Evolutionary conservation across 2,329 filamentous ascomycete genomes (phyloP).

Genomic region (Drechslerella coelobrocha): DNA sequence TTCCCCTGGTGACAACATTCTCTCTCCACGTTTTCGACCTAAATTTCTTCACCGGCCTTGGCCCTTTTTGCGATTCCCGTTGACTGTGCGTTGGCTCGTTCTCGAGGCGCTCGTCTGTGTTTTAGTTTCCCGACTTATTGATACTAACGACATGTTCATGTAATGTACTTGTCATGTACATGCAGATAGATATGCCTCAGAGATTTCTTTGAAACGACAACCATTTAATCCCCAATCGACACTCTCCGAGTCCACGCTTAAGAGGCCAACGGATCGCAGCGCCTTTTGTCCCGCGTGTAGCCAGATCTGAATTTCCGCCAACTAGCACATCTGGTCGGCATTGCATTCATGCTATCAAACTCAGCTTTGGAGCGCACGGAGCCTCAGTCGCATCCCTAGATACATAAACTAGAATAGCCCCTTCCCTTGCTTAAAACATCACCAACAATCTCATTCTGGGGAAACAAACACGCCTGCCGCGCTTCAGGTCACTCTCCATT

Average conservation of each 20-base stretch:
- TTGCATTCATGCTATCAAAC: conserved; percentile 35
- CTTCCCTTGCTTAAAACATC: conserved; percentile 32
- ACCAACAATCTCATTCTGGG: conserved; percentile 13
- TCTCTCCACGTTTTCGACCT: conserved; percentile 7
- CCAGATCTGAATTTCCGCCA: conserved; percentile 24
- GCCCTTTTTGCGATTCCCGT: conserved; percentile 4
- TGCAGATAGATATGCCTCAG: conserved; percentile 42
- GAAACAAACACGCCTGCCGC: conserved; percentile 7
- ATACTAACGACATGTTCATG: conserved; percentile 36
- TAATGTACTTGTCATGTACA: conserved; percentile 8
- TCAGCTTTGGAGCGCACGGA: conserved; percentile 33
- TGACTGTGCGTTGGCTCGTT: conserved; percentile 28
- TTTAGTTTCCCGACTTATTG: conserved; percentile 17
- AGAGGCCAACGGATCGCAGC: conserved; percentile 12
- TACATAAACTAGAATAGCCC: conserved; percentile 24
- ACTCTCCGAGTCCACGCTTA: conserved; percentile 20
- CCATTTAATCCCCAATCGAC: conserved; percentile 26
- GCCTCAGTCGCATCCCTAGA: conserved; percentile 32
- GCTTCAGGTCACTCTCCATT: conserved; percentile 13
- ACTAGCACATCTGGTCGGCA: conserved; percentile 14
- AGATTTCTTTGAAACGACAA: conserved; percentile 26
- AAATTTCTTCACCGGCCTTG: conserved; percentile 32
- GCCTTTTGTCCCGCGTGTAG: conserved; percentile 13
- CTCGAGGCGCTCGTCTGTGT: conserved; percentile 6
- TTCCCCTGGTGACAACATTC: conserved; percentile 38